These are phyloP conservation scores for Barbatosphaeria neglecta DNA, from an alignment of 495 filamentous ascomycete genomes.

Conservation along the genomic window DNA sequence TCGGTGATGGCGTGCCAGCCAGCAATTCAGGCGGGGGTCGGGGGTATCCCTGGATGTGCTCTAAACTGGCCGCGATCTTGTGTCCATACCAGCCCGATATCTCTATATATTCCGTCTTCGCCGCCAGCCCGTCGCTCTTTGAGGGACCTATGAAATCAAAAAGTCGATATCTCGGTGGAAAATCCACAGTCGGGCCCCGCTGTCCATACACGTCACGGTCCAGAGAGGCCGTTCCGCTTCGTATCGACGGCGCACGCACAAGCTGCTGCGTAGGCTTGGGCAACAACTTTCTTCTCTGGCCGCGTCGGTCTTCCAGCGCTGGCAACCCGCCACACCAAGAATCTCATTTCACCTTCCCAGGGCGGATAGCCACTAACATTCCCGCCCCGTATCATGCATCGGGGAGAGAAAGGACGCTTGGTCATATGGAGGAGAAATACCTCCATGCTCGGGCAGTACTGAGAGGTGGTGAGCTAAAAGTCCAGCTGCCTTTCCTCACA, in stretches of 20 bases:
- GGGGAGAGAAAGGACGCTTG: too few relatives aligned
- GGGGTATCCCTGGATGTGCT: slow-evolving; percentile 3
- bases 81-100: slow-evolving; percentile 6
- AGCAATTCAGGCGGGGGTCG: slow-evolving; percentile 2
- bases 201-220: slow-evolving; percentile 7
- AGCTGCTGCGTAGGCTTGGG: slow-evolving; percentile 1
- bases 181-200: slow-evolving; percentile 6
- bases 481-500: too few relatives aligned
- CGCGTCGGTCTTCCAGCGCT: too few relatives aligned
- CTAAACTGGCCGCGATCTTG: slow-evolving; percentile 2
- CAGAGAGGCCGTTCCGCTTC: background rate
- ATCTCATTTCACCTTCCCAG: too few relatives aligned
- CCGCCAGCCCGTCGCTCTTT: slow-evolving; percentile 2
- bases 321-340: too few relatives aligned
- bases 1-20: slow-evolving; percentile 4
- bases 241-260: slow-evolving; percentile 2
- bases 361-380: too few relatives aligned
- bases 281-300: too few relatives aligned
- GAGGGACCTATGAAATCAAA: slow-evolving; percentile 6
- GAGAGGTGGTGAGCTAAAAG: too few relatives aligned
- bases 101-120: slow-evolving; percentile 5
- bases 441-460: too few relatives aligned
- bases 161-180: slow-evolving; percentile 1
- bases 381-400: too few relatives aligned
- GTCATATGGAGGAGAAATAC: too few relatives aligned